A percentile compares a stretch with the other conserved stretches of the same genome.
phyloP scores from a whole-genome alignment of 2,329 filamentous ascomycete species.

The Ophiostoma perfectum region DNA sequence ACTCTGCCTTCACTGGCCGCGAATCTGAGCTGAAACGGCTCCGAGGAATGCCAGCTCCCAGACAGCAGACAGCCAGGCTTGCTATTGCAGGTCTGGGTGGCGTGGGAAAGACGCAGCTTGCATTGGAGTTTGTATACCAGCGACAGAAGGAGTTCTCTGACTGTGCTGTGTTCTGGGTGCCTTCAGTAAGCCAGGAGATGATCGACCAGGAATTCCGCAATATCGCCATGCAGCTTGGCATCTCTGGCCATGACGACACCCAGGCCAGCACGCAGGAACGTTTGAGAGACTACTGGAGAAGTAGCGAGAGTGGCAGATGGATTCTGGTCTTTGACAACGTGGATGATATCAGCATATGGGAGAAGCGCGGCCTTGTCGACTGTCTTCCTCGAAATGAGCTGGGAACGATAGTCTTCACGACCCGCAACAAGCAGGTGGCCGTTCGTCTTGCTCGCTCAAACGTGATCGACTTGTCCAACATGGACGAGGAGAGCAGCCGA shows the following conservation, averaged over 20 bases:
- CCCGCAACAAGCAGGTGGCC: not conserved
- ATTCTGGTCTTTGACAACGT: conserved; percentile 3
- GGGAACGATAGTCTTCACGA: conserved; percentile 1
- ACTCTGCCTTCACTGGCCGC: not conserved
- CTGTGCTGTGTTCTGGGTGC: not conserved
- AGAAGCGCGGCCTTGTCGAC: not conserved
- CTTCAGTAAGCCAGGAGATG: not conserved
- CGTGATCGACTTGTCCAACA: not conserved
- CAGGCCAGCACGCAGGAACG: not conserved
- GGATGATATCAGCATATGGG: conserved; percentile 1
- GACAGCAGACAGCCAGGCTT: not conserved
- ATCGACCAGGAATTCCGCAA: not conserved
- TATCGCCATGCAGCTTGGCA: not conserved
- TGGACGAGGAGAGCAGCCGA: not conserved
- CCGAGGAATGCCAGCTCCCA: not conserved
- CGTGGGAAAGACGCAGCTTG: not conserved
- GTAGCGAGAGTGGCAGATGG: not conserved
- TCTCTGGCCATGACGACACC: not conserved
- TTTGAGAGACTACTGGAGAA: not conserved
- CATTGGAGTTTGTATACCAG: not conserved
- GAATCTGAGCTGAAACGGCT: not conserved
- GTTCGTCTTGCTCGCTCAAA: not conserved
- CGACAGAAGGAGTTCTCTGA: not conserved
- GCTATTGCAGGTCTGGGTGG: not conserved
- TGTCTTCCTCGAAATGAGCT: not conserved